A percentile compares a stretch with the other conserved stretches of the same genome.
These are phyloP conservation scores for Pseudopithomyces chartarum DNA, from an alignment of 2,329 filamentous ascomycete genomes.

Conservation along the genomic window DNA sequence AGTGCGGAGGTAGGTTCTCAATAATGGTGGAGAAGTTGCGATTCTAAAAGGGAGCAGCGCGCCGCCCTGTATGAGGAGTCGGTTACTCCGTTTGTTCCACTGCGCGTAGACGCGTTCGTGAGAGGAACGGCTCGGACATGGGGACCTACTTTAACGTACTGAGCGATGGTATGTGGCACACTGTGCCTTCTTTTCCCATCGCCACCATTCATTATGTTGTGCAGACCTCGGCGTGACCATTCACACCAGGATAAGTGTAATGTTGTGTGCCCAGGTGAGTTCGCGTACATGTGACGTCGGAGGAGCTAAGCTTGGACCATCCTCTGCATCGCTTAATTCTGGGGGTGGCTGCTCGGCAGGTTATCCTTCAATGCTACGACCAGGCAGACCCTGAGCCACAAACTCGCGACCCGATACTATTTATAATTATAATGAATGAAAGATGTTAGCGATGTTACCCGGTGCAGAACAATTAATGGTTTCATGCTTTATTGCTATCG, in stretches of 20 bases:
- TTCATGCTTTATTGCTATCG: background rate
- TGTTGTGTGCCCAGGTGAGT: background rate
- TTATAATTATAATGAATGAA: background rate
- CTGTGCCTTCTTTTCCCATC: slow-evolving; percentile 30
- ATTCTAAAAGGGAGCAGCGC: slow-evolving; percentile 60
- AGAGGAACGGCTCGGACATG: background rate
- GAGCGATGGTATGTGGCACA: slow-evolving; percentile 15
- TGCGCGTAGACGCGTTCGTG: background rate
- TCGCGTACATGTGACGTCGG: slow-evolving; percentile 18
- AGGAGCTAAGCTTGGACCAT: slow-evolving; percentile 20
- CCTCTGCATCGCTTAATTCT: too few relatives aligned
- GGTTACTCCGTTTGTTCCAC: slow-evolving; percentile 1
- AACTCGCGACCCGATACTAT: background rate
- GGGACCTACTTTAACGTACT: slow-evolving; percentile 25
- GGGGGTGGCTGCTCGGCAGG: too few relatives aligned
- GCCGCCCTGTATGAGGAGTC: slow-evolving; percentile 50
- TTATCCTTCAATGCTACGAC: too few relatives aligned
- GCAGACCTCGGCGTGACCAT: background rate
- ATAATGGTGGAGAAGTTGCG: slow-evolving; percentile 65
- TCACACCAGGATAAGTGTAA: slow-evolving; percentile 17
- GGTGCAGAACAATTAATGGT: background rate
- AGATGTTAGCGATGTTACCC: background rate
- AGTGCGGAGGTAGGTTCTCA: slow-evolving; percentile 67
- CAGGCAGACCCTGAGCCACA: background rate
- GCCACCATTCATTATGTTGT: slow-evolving; percentile 23